These are phyloP conservation scores for Aspergillus olivimuriae DNA, from an alignment of 495 filamentous ascomycete species.

Conservation along the genomic window DNA sequence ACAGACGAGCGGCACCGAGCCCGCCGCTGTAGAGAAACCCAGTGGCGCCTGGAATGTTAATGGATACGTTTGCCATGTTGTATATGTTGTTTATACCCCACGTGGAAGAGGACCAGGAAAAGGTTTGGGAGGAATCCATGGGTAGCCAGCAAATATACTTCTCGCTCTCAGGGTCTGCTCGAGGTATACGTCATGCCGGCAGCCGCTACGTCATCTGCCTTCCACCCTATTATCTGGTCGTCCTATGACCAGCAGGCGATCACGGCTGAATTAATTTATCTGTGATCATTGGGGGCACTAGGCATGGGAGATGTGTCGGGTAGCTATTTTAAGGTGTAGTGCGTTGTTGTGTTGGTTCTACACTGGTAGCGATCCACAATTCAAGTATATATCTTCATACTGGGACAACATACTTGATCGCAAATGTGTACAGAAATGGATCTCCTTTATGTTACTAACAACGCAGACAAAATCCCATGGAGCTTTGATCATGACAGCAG, in stretches of 20 bases:
- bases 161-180: neutral
- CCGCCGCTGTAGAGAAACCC: constrained; percentile 38
- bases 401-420: too few species aligned
- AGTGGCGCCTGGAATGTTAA: constrained; percentile 29
- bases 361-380: too few species aligned
- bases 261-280: neutral
- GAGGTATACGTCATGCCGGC: neutral
- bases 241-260: neutral
- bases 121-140: neutral
- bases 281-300: neutral
- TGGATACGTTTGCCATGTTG: constrained; percentile 33
- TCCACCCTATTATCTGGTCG: too few species aligned
- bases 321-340: neutral
- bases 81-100: neutral
- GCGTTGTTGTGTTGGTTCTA: too few species aligned
- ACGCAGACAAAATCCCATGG: too few species aligned
- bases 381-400: too few species aligned
- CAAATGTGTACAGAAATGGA: too few species aligned
- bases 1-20: constrained; percentile 48
- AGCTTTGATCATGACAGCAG: too few species aligned
- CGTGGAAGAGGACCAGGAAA: neutral
- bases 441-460: too few species aligned
- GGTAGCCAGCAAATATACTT: neutral
- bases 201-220: neutral
- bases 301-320: neutral